phyloP scores from a whole-genome alignment of 345 rosid genomes.

The Eucalyptus grandis region DNA sequence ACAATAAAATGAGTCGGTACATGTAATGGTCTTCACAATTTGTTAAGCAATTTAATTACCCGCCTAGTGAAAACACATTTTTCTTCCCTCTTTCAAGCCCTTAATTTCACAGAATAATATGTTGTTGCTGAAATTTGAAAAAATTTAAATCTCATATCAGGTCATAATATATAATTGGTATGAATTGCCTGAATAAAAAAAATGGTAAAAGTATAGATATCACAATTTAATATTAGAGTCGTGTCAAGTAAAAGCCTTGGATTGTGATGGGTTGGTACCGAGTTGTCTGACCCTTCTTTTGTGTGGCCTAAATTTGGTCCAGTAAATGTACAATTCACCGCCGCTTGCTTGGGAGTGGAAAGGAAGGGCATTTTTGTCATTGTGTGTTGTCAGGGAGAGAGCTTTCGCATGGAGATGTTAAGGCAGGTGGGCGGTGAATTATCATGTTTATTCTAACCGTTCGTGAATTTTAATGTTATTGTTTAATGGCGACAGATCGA shows the following conservation, averaged over 20 bases:
- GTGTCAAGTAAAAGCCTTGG: background rate
- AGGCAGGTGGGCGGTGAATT: background rate
- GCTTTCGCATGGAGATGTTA: background rate
- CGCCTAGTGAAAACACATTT: accelerated
- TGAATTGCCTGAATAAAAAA: background rate
- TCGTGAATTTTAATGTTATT: background rate
- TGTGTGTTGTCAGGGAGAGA: background rate
- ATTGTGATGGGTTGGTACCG: background rate
- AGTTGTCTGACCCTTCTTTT: background rate
- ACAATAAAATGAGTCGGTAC: background rate
- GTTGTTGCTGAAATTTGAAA: background rate
- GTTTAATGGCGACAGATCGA: background rate
- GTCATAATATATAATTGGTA: accelerated
- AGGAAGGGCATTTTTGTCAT: background rate
- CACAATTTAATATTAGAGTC: background rate
- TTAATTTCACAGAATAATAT: background rate
- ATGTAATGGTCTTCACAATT: background rate
- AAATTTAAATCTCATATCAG: background rate
- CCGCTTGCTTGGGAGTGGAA: background rate
- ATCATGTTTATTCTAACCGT: background rate
- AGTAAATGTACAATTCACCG: background rate
- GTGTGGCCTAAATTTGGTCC: background rate
- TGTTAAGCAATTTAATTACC: background rate
- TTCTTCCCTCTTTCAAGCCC: background rate
- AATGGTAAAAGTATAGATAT: background rate